A percentile compares a stretch with the other conserved stretches of the same genome.
phyloP scores from a whole-genome alignment of 805 yeast species.

The Sungouiozyma ichnusensis region DNA sequence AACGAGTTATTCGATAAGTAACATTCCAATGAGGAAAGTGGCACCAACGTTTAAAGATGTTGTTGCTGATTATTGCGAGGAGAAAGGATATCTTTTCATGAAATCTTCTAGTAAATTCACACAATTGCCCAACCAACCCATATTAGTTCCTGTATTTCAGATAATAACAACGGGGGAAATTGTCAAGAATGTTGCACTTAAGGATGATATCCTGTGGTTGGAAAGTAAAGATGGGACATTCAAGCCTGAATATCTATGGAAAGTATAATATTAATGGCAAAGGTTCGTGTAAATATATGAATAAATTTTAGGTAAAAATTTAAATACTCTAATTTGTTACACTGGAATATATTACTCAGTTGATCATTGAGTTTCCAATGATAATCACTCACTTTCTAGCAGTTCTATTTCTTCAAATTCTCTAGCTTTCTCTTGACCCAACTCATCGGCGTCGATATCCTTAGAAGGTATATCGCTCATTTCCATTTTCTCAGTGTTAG shows the following conservation, averaged over 20 bases:
- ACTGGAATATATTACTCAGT: too few relatives aligned
- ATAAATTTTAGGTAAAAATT: too few relatives aligned
- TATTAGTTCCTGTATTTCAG: slow-evolving; percentile 18
- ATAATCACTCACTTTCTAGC: slow-evolving; percentile 5
- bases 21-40: slow-evolving; percentile 35
- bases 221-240: slow-evolving; percentile 14
- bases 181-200: slow-evolving; percentile 32
- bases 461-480: background rate
- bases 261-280: slow-evolving; percentile 3
- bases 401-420: slow-evolving; percentile 8
- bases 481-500: background rate
- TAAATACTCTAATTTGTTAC: too few relatives aligned
- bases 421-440: background rate
- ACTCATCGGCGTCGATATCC: background rate
- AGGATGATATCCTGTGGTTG: slow-evolving; percentile 58
- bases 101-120: slow-evolving; percentile 11
- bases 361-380: too few relatives aligned
- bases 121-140: slow-evolving; percentile 11
- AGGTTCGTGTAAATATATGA: too few relatives aligned
- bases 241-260: slow-evolving; percentile 14
- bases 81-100: slow-evolving; percentile 32
- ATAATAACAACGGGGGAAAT: slow-evolving; percentile 3
- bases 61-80: slow-evolving; percentile 48
- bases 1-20: slow-evolving; percentile 13
- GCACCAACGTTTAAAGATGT: slow-evolving; percentile 52